Evolutionary conservation across 1,139 yeast genomes (phyloP), one percentile per base, ranked within the genome.

Genomic region (Kodamaea plutei): DNA sequence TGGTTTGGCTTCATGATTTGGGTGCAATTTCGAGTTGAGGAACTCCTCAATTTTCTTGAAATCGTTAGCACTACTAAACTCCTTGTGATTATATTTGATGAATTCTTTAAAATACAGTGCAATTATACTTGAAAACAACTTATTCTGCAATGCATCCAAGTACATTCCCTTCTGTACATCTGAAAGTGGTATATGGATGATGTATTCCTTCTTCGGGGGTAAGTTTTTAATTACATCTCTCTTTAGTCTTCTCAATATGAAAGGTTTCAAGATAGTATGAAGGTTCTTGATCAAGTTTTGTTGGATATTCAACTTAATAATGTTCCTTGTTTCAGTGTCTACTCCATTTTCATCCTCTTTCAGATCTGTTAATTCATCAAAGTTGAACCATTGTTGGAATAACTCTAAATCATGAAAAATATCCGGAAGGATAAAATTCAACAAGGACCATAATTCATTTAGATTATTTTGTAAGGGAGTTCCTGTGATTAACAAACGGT

Each of bases 321-420:
- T 42, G 31, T 32, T 55, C 40, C 45, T 69, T 1, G 61, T 57
- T 34, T 57, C 61, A 29, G 52, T 58, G 22, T 41, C 45, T 7
- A 34, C 40, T 16, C 44, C 35, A 17, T 47, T 52, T 8, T 56
- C 55, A 8, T 60, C 71, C 30, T 59, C 64, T 39, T 57, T 57
- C 28, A 66, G 57, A 20, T 57, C 58, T 3, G 73, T 69, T 32
- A 73, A 43, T 49, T 76, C 74, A 43, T 76, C 73, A 45, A 84
- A 84, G 53, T 89, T 93, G 56, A 91, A 91, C 96, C 97, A 91
- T 48, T 81, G 84, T 52, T 88, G 94, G 51, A 91, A 91, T 27
- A 87, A 68, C 31, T 82, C 91, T 38, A 88, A 69, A 54, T 91
- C 97, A 30, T 85, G 84, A 55, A 91, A 91, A 22, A 91, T 83